Percentiles rank a stretch among this genome's conserved stretches.
These are phyloP conservation scores for Tolypocladium ovalisporum DNA, from an alignment of 2,329 filamentous ascomycete genomes.

Conservation along the genomic window DNA sequence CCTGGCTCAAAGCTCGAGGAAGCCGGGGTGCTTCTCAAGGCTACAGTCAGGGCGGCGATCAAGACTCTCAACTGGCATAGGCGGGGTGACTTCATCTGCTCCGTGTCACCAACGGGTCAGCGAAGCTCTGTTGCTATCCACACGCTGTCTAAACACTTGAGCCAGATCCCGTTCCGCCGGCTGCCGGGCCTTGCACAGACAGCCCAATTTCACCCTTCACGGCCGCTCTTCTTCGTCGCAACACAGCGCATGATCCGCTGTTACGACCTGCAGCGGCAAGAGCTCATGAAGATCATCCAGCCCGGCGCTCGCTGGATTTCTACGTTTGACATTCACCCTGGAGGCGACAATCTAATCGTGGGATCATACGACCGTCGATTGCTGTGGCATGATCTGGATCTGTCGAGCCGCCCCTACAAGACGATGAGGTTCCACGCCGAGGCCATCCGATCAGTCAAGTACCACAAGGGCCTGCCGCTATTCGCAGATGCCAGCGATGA, in stretches of 20 bases:
- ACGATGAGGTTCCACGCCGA: slow-evolving; percentile 90
- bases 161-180: slow-evolving; percentile 83
- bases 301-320: slow-evolving; percentile 92
- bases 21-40: slow-evolving; percentile 67
- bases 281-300: slow-evolving; percentile 85
- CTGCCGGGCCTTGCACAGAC: slow-evolving; percentile 69
- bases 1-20: slow-evolving; percentile 65
- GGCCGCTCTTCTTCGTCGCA: slow-evolving; percentile 90
- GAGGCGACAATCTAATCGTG: slow-evolving; percentile 87
- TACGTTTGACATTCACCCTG: slow-evolving; percentile 84
- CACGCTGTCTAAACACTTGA: slow-evolving; percentile 87
- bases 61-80: slow-evolving; percentile 93
- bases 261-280: slow-evolving; percentile 86
- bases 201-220: slow-evolving; percentile 87
- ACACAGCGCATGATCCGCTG: slow-evolving; percentile 87
- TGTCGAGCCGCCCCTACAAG: slow-evolving; percentile 86
- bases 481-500: slow-evolving; percentile 96
- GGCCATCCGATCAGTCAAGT: slow-evolving; percentile 81
- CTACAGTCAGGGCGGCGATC: slow-evolving; percentile 67
- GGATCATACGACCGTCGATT: slow-evolving; percentile 90
- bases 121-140: slow-evolving; percentile 83
- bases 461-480: slow-evolving; percentile 71
- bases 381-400: slow-evolving; percentile 93
- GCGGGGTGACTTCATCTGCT: slow-evolving; percentile 86
- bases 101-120: slow-evolving; percentile 72